These are phyloP conservation scores for Apiospora hydei DNA, from an alignment of 2,329 filamentous ascomycete genomes.

Conservation along the genomic window DNA sequence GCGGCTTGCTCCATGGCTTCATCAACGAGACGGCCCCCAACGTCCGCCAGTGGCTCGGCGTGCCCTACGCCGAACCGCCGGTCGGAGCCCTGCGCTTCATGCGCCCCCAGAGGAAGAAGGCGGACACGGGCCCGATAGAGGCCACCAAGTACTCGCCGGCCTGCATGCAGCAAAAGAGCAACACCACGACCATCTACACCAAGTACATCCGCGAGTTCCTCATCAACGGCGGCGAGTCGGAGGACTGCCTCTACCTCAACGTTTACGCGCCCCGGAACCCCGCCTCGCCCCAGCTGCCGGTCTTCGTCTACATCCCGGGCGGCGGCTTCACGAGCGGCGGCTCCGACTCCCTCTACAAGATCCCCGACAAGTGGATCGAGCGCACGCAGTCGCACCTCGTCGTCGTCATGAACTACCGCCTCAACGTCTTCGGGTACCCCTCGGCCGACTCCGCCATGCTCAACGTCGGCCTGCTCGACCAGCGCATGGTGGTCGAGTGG, in stretches of 20 bases:
- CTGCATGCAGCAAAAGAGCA: conserved; percentile 34
- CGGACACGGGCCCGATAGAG: conserved; percentile 28
- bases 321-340: conserved; percentile 25
- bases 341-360: conserved; percentile 22
- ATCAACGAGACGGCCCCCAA: conserved; percentile 27
- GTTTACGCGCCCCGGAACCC: conserved; percentile 34
- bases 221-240: conserved; percentile 30
- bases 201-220: conserved; percentile 35
- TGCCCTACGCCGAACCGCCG: conserved; percentile 41
- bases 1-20: conserved; percentile 23
- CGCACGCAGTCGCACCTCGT: conserved; percentile 24
- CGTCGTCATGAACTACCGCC: conserved; percentile 16
- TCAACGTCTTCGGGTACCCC: conserved; percentile 42
- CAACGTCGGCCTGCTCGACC: conserved; percentile 58
- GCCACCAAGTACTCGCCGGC: conserved; percentile 33
- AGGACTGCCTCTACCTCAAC: conserved; percentile 39
- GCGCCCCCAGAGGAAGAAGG: conserved; percentile 32
- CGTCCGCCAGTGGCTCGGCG: conserved; percentile 45
- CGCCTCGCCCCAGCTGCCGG: conserved; percentile 29
- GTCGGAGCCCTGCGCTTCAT: conserved; percentile 35
- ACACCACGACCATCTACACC: conserved; percentile 25
- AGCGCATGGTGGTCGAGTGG: conserved; percentile 51
- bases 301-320: conserved; percentile 37
- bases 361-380: conserved; percentile 25
- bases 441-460: conserved; percentile 36